These are phyloP conservation scores for Pharus latifolius DNA, from an alignment of 176 grass and related monocot species.

Conservation along the genomic window DNA sequence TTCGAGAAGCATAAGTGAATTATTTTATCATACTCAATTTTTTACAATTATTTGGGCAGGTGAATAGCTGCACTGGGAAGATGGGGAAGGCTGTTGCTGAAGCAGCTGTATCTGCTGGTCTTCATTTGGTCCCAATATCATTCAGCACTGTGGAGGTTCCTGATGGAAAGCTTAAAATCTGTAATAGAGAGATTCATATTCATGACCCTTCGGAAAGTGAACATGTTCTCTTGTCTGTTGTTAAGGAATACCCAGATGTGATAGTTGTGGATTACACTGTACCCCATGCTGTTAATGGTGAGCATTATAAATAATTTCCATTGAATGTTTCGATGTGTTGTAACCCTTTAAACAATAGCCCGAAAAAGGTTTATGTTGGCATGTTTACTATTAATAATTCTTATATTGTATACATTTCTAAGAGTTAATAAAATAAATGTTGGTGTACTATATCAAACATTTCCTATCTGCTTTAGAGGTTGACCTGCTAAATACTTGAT, in stretches of 20 bases:
- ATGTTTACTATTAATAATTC: background rate
- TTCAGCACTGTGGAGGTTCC: conserved; percentile 50
- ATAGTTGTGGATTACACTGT: conserved; percentile 89
- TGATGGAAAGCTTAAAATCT: conserved; percentile 51
- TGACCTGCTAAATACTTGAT: background rate
- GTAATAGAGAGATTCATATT: conserved; percentile 45
- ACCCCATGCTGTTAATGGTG: conserved; percentile 86
- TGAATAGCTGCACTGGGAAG: conserved; percentile 87
- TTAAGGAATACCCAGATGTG: conserved; percentile 60
- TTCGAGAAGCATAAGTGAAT: no score
- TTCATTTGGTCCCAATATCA: conserved; percentile 73
- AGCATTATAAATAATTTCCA: background rate
- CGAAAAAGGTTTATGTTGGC: background rate
- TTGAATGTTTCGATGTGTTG: background rate
- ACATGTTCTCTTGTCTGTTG: conserved; percentile 39
- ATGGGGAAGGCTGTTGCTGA: conserved; percentile 79
- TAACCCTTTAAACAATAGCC: background rate
- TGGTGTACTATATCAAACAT: background rate
- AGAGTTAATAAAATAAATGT: background rate
- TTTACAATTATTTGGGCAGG: conserved; percentile 25
- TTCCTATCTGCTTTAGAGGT: background rate
- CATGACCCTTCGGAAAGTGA: conserved; percentile 63
- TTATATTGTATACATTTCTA: background rate
- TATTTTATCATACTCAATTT: no score
- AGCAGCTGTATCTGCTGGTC: conserved; percentile 64